Evolutionary conservation across 257 asterid genomes (phyloP).

Genomic region (Solanum peruvianum): DNA sequence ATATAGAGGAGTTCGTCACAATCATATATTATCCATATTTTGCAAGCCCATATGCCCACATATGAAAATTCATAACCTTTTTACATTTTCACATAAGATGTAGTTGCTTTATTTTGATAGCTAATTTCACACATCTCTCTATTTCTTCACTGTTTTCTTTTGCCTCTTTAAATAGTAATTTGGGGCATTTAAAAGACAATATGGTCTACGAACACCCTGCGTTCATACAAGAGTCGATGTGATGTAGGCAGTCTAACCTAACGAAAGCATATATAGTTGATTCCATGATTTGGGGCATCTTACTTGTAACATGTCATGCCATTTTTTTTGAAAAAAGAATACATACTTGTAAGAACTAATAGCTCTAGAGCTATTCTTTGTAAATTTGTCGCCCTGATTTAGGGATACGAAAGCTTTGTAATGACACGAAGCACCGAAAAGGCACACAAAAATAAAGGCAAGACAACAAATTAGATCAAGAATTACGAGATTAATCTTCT

Average conservation of each 20-base stretch:
- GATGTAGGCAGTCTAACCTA: not conserved
- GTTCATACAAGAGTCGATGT: not conserved
- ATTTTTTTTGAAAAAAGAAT: not conserved
- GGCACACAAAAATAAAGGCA: no score
- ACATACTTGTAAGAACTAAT: not conserved
- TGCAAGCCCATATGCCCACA: not conserved
- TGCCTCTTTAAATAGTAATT: not conserved
- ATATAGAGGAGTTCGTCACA: not conserved
- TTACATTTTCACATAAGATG: not conserved
- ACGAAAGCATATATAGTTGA: not conserved
- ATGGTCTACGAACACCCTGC: not conserved
- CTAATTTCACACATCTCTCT: not conserved
- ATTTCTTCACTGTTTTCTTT: not conserved
- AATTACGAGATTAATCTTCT: no score
- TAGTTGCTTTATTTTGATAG: not conserved
- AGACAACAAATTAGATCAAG: no score
- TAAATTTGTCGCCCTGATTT: no score
- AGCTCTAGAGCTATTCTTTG: no score
- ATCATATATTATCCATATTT: not conserved
- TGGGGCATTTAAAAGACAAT: not conserved
- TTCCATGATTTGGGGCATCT: not conserved
- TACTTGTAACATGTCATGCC: not conserved
- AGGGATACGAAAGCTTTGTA: no score
- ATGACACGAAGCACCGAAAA: no score
- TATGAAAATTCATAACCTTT: not conserved